Evolutionary conservation across 2,329 filamentous ascomycete genomes (phyloP), one percentile per base, ranked within the genome.

Genomic region (Diaporthe destruens): DNA sequence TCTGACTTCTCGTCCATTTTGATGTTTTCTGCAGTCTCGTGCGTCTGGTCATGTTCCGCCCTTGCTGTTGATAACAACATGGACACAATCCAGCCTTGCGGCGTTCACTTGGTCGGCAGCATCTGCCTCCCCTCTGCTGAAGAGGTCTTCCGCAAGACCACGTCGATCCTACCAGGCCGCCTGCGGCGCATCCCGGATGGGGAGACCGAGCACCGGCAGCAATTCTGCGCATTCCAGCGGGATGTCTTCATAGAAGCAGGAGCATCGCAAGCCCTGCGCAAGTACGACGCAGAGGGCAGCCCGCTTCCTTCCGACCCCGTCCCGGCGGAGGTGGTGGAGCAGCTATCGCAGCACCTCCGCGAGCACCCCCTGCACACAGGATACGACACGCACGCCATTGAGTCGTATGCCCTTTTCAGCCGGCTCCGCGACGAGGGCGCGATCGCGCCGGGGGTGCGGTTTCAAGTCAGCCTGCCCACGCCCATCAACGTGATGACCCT

Each of bases 391-490:
- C 18, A 67, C 36, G 63, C 63, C 47, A 51, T 67, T 47, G 47
- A 67, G 63, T 67, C 63, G 47, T 67, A 67, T 32, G 14, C 9
- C 11, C 25, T 53, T n/a, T 67, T 67, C 36, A 7, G 18, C 20
- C 47, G 6, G 32, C 63, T 67, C 47, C 63, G 63, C 32, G 47
- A 49, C 32, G 63, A 67, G 47, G 47, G 63, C n/a, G 47, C 25
- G 7, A 67, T 67, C n/a, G 47, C 63, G 32, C n/a, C n/a, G 2
- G 63, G 63, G 20, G 51, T 39, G 4, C 63, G 63, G 7, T 67
- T 67, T 34, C 63, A 67, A 32, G 63, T 67, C 32, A 53, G 63
- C 63, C 47, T 67, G 63, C 63, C 63, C 29, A 67, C 63, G 32
- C 29, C 49, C 20, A n/a, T 36, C 2, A 53, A 53, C 20, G 63